Evolutionary conservation across 306 rosid species (phyloP).

Genomic region (Malus orientalis): DNA sequence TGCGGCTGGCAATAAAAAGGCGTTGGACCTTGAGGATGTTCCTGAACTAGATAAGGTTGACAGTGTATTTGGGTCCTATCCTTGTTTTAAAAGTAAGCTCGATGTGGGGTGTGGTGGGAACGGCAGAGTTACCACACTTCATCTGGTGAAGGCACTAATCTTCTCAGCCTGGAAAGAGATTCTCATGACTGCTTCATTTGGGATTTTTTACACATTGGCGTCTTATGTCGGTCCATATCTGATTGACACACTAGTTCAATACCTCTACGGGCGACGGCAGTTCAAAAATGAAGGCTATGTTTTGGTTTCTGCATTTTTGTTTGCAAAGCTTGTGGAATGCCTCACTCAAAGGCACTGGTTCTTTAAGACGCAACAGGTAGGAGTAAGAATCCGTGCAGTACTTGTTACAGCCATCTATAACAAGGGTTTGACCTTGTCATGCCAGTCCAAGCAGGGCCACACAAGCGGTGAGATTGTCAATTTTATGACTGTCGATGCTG

Average conservation of each 20-base stretch:
- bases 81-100: slow-evolving; percentile 36
- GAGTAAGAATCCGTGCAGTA: slow-evolving; percentile 49
- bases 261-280: slow-evolving; percentile 46
- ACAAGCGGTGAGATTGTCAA: slow-evolving; percentile 73
- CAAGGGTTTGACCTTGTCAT: slow-evolving; percentile 60
- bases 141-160: slow-evolving; percentile 44
- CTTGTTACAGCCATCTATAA: slow-evolving; percentile 53
- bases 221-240: slow-evolving; percentile 82
- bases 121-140: slow-evolving; percentile 38
- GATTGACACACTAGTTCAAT: slow-evolving; percentile 62
- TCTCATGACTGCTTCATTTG: slow-evolving; percentile 35
- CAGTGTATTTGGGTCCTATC: slow-evolving; percentile 41
- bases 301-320: slow-evolving; percentile 46
- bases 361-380: slow-evolving; percentile 52
- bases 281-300: slow-evolving; percentile 49
- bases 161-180: slow-evolving; percentile 52
- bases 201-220: slow-evolving; percentile 31
- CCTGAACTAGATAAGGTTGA: slow-evolving; percentile 52
- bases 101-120: slow-evolving; percentile 36
- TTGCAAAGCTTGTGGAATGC: slow-evolving; percentile 68
- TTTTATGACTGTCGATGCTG: slow-evolving; percentile 83
- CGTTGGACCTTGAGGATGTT: slow-evolving; percentile 67
- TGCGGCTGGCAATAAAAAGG: slow-evolving; percentile 49
- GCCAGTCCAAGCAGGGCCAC: slow-evolving; percentile 46
- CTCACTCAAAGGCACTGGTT: slow-evolving; percentile 53